Evolutionary conservation across 2,329 filamentous ascomycete genomes (phyloP), one percentile per base, ranked within the genome.

Genomic region (Beauveria medogensis): DNA sequence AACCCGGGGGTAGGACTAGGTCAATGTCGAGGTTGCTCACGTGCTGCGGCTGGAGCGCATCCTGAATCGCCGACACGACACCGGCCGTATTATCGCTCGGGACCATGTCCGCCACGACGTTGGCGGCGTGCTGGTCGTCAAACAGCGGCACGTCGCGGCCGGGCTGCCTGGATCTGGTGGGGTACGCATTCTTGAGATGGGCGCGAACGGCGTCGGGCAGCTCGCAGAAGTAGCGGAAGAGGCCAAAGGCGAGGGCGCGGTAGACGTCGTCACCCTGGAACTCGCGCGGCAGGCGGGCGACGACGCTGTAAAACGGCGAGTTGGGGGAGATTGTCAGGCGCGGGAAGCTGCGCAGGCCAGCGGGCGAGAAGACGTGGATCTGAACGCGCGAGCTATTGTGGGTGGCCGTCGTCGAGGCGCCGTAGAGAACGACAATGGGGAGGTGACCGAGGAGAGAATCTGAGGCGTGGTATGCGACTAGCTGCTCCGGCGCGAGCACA

Each of bases 241-340:
- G 80, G 61, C 91, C 92, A 74, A 97, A 96, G 53, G 93, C 94
- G 60, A 99, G 82, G 20, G 89, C 94, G 51, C 94, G 87, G 75
- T 89, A 95, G 65, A 96, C 82, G 74, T 97, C 93, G 72, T 97
- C 93, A 69, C 93, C 93, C 78, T 97, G 94, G 74, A 92, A 92
- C 72, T 97, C 93, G 71, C 92, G 88, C 47, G 94, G 92, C 48
- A 99, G 82, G 72, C 92, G 86, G 71, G 90, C 87, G 73, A 99
- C 94, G 59, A 92, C 93, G 66, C 86, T 84, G 74, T 97, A 97
- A 69, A 95, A 89, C 56, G 91, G 86, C 52, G 93, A 96, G 70
- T 90, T 95, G 50, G 94, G 94, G 26, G 93, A 95, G 66, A 97
- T 88, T 63, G 93, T 96, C 67, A 99, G 85, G 69, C 93, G 91